These are phyloP conservation scores for Lepidium aucheri DNA, from an alignment of 345 rosid species.

Conservation along the genomic window DNA sequence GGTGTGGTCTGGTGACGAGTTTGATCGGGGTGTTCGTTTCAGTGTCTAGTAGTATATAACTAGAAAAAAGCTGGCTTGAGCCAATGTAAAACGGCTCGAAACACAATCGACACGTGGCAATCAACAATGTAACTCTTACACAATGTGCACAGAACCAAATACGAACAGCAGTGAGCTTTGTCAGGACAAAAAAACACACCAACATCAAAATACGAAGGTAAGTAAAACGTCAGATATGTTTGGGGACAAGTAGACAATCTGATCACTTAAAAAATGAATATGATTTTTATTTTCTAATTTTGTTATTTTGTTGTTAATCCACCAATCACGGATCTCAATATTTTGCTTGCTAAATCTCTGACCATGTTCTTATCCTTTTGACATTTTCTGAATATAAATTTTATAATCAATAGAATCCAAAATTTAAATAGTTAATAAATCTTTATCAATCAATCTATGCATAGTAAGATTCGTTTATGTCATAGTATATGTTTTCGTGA, in stretches of 20 bases:
- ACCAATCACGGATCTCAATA: conserved; percentile 25
- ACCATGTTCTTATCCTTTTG: conserved; percentile 16
- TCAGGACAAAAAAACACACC: no score
- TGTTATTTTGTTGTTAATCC: conserved; percentile 11
- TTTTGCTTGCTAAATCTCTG: conserved; percentile 17
- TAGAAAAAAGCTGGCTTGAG: not conserved
- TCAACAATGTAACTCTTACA: not conserved
- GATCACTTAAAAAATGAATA: not conserved
- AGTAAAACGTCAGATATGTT: conserved; percentile 21
- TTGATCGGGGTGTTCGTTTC: not conserved
- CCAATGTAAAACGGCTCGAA: not conserved
- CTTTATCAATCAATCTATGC: not conserved
- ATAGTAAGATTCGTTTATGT: not conserved
- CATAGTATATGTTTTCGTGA: no score
- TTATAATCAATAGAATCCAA: conserved; percentile 14
- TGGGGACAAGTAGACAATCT: conserved; percentile 20
- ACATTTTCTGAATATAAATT: not conserved
- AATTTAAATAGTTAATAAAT: conserved; percentile 1
- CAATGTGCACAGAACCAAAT: not conserved
- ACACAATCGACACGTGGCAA: not conserved
- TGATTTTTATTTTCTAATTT: not conserved
- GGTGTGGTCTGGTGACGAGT: not conserved
- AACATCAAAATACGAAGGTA: not conserved
- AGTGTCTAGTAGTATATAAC: not conserved
- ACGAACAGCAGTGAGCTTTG: not conserved